Evolutionary conservation across 805 yeast species (phyloP).

Genomic region (Cyberlindnera lachancei): DNA sequence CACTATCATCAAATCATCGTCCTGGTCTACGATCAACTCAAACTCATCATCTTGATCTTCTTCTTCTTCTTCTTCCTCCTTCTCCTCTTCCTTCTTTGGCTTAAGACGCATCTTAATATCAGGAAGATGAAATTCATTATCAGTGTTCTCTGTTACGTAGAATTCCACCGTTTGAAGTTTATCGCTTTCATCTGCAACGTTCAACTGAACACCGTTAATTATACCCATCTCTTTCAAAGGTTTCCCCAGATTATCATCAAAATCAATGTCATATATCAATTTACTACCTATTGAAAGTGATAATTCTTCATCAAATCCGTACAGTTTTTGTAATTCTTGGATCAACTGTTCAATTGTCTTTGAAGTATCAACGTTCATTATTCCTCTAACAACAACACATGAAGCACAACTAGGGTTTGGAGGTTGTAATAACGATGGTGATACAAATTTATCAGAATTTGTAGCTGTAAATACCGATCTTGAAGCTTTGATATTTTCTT

Average conservation of each 20-base stretch:
- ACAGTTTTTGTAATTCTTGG: constrained; percentile 37
- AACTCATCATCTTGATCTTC: constrained; percentile 12
- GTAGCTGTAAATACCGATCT: constrained; percentile 46
- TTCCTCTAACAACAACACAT: constrained; percentile 50
- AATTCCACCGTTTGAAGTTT: constrained; percentile 55
- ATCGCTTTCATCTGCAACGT: constrained; percentile 79
- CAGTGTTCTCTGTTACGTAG: constrained; percentile 31
- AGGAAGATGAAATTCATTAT: constrained; percentile 23
- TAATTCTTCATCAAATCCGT: constrained; percentile 47
- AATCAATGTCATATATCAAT: constrained; percentile 78
- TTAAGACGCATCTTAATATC: constrained; percentile 26
- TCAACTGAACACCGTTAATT: constrained; percentile 50
- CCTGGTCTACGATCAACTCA: constrained; percentile 10
- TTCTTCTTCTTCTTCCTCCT: constrained; percentile 19
- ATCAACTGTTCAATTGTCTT: constrained; percentile 46
- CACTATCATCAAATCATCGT: constrained; percentile 16
- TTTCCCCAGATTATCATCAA: constrained; percentile 63
- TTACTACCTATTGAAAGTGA: constrained; percentile 49
- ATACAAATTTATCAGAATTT: constrained; percentile 54
- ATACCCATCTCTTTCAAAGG: constrained; percentile 48
- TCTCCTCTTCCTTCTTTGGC: constrained; percentile 15
- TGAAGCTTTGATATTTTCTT: constrained; percentile 28
- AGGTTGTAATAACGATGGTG: constrained; percentile 49
- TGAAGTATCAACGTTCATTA: constrained; percentile 30
- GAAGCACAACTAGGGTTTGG: constrained; percentile 72